Conservation (phyloP, 805 yeast species). For the Brettanomyces bruxellensis region DNA sequence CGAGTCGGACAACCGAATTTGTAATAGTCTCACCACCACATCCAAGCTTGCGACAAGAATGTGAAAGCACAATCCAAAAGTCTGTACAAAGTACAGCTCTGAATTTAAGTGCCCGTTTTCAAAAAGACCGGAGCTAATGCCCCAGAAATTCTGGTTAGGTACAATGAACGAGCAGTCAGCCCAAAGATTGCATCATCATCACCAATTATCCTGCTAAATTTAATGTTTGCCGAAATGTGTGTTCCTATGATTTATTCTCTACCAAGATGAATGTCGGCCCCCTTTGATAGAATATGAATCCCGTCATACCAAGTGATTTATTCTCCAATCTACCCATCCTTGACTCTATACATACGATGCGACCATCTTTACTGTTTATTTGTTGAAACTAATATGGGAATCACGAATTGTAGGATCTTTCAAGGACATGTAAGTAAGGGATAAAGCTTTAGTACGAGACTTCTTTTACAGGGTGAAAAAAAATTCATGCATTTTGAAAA, state of each 20-base stretch:
- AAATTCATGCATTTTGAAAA: neutral
- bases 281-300: too few species aligned
- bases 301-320: neutral
- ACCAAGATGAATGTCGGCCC: too few species aligned
- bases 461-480: neutral
- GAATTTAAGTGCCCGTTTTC: neutral
- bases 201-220: neutral
- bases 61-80: neutral
- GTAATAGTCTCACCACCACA: constrained; percentile 26
- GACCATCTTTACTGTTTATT: constrained; percentile 14
- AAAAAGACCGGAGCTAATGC: neutral
- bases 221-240: neutral
- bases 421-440: neutral
- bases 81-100: neutral
- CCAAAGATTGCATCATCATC: too few species aligned
- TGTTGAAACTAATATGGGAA: neutral
- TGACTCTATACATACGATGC: constrained; percentile 11
- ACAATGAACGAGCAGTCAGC: too few species aligned
- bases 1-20: constrained; percentile 20
- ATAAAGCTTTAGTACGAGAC: neutral
- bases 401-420: too few species aligned
- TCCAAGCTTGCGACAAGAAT: constrained; percentile 1
- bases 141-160: too few species aligned
- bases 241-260: neutral
- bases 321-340: neutral